Conservation (phyloP, 2,329 filamentous ascomycete species). For the Aspergillus pseudoterreus region DNA sequence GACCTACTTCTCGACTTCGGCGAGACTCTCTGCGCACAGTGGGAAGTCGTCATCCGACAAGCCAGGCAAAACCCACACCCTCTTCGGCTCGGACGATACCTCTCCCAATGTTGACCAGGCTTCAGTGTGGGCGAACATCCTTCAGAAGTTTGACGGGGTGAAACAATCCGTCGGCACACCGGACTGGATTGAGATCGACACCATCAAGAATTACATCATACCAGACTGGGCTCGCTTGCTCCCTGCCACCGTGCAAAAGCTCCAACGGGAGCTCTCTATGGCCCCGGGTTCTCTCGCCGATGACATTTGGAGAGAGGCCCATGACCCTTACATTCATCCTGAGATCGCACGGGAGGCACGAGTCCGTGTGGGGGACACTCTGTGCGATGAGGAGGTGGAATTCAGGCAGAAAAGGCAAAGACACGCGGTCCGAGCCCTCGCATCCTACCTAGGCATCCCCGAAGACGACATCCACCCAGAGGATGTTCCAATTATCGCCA, state of each 20-base stretch:
- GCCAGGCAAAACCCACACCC: constrained; percentile 1
- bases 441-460: constrained; percentile 73
- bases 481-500: constrained; percentile 87
- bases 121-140: constrained; percentile 50
- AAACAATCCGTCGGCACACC: constrained; percentile 38
- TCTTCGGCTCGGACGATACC: not conserved
- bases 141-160: constrained; percentile 41
- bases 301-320: constrained; percentile 89
- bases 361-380: constrained; percentile 74
- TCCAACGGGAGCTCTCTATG: constrained; percentile 84
- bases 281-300: constrained; percentile 82
- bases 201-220: constrained; percentile 66
- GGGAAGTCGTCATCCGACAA: constrained; percentile 2
- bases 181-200: constrained; percentile 46
- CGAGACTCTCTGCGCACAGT: constrained; percentile 11
- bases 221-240: constrained; percentile 78
- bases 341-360: constrained; percentile 79
- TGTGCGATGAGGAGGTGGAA: constrained; percentile 78
- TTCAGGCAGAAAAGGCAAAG: constrained; percentile 68
- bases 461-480: constrained; percentile 84
- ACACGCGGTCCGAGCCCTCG: constrained; percentile 69
- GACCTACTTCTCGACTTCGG: constrained; percentile 21
- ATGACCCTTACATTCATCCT: constrained; percentile 76
- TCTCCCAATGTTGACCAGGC: constrained; percentile 21
- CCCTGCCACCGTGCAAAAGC: constrained; percentile 72